phyloP scores from a whole-genome alignment of 352 stramenopile species.

The Globisporangium takayamanum region DNA sequence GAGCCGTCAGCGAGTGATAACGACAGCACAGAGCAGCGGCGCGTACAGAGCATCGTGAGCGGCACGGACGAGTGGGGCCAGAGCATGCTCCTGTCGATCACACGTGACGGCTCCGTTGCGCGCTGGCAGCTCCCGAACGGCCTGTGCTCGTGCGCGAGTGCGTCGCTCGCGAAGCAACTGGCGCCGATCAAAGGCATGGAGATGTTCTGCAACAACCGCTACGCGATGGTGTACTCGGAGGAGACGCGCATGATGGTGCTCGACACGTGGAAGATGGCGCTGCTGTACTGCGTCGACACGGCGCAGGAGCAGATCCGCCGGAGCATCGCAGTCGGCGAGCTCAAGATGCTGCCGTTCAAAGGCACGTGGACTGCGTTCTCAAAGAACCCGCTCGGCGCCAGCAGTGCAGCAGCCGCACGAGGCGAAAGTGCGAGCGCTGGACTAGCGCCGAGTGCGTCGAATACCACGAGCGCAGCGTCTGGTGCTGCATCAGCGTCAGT shows the following conservation, averaged over 20 bases:
- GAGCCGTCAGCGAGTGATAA: not conserved
- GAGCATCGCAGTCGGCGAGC: conserved; percentile 54
- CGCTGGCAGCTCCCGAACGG: conserved; percentile 68
- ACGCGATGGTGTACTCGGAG: conserved; percentile 63
- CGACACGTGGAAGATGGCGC: conserved; percentile 65
- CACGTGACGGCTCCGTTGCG: conserved; percentile 42
- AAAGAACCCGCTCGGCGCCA: conserved; percentile 1
- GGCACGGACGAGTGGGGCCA: conserved; percentile 77
- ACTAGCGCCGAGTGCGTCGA: not conserved
- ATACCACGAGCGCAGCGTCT: not conserved
- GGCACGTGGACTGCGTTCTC: not conserved
- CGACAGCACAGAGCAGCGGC: not conserved
- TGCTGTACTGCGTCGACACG: conserved; percentile 72
- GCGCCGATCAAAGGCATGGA: conserved; percentile 59
- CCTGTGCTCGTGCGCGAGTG: conserved; percentile 45
- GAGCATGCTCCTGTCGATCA: conserved; percentile 58
- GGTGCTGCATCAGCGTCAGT: not conserved
- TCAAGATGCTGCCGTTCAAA: conserved; percentile 28
- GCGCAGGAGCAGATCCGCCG: conserved; percentile 72
- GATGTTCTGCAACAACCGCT: conserved; percentile 68
- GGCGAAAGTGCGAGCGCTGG: not conserved
- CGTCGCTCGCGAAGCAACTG: conserved; percentile 44
- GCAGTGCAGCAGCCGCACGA: not conserved
- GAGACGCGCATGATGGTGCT: conserved; percentile 72
- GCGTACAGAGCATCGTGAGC: conserved; percentile 52